These are phyloP conservation scores for Diplodia seriata DNA, from an alignment of 2,329 filamentous ascomycete genomes.

Conservation along the genomic window DNA sequence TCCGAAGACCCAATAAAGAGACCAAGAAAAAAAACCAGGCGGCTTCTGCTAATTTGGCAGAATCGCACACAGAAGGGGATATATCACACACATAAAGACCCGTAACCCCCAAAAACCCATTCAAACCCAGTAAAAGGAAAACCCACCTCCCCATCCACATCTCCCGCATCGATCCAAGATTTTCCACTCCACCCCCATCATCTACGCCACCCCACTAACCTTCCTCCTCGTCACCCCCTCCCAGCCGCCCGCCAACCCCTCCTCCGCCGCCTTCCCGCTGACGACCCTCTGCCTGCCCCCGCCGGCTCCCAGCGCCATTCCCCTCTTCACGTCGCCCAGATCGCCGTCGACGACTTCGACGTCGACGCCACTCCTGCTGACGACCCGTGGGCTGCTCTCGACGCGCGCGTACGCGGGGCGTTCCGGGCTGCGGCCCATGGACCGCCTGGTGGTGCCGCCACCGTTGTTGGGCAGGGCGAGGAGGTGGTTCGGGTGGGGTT, in stretches of 20 bases:
- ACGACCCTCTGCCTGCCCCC: conserved; percentile 60
- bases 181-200: neutral
- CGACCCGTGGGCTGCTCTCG: conserved; percentile 50
- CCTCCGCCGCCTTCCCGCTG: conserved; percentile 76
- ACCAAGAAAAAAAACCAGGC: neutral
- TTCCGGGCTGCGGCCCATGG: conserved; percentile 43
- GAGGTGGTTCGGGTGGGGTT: conserved; percentile 40
- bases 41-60: neutral
- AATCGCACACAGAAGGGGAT: neutral
- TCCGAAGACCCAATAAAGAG: neutral
- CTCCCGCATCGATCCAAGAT: neutral
- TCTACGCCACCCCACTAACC: conserved; percentile 46
- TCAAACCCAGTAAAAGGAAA: neutral
- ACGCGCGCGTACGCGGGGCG: conserved; percentile 42
- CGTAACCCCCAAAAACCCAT: neutral
- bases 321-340: conserved; percentile 44
- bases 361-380: conserved; percentile 57
- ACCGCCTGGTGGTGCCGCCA: conserved; percentile 35
- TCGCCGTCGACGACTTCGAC: conserved; percentile 52
- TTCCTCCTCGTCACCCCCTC: conserved; percentile 48
- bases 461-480: conserved; percentile 30
- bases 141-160: neutral
- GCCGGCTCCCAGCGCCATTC: neutral
- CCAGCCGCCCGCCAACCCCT: conserved; percentile 61
- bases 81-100: conserved; percentile 1